phyloP scores from a whole-genome alignment of 805 yeast species.

The Scheffersomyces ergatensis region DNA sequence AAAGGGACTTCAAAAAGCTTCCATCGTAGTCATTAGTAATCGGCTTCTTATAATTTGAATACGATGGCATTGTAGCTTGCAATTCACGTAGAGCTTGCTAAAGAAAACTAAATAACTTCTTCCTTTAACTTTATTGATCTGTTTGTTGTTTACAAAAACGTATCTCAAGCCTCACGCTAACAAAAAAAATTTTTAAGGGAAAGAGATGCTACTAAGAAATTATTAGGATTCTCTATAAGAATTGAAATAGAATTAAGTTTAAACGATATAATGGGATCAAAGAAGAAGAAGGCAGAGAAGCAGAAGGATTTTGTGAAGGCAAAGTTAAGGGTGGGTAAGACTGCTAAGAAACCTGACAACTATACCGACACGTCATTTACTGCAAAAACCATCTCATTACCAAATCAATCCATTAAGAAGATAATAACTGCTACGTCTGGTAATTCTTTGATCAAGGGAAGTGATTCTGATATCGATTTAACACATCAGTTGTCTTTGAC shows the following conservation, averaged over 20 bases:
- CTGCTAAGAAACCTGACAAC: constrained; percentile 66
- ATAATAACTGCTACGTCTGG: constrained; percentile 8
- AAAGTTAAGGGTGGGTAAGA: constrained; percentile 87
- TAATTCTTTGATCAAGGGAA: constrained; percentile 1
- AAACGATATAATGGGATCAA: constrained; percentile 36
- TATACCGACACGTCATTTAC: constrained; percentile 84
- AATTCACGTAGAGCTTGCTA: no score
- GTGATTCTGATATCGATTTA: constrained; percentile 41
- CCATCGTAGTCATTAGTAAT: constrained; percentile 17
- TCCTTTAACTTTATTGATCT: neutral
- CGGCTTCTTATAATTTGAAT: neutral
- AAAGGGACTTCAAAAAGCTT: constrained; percentile 19
- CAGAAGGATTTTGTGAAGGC: constrained; percentile 72
- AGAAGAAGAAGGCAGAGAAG: constrained; percentile 59
- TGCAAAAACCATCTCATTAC: constrained; percentile 57
- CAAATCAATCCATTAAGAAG: constrained; percentile 38
- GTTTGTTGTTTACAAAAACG: neutral
- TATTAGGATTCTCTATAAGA: no score
- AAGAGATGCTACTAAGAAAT: no score
- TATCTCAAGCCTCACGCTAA: no score
- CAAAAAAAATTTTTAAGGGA: no score
- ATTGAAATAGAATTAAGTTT: no score
- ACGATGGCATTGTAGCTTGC: neutral
- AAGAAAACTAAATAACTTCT: neutral
- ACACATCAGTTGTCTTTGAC: constrained; percentile 64